Evolutionary conservation across 2,329 filamentous ascomycete species (phyloP).

Genomic region (Colletotrichum somersetense): DNA sequence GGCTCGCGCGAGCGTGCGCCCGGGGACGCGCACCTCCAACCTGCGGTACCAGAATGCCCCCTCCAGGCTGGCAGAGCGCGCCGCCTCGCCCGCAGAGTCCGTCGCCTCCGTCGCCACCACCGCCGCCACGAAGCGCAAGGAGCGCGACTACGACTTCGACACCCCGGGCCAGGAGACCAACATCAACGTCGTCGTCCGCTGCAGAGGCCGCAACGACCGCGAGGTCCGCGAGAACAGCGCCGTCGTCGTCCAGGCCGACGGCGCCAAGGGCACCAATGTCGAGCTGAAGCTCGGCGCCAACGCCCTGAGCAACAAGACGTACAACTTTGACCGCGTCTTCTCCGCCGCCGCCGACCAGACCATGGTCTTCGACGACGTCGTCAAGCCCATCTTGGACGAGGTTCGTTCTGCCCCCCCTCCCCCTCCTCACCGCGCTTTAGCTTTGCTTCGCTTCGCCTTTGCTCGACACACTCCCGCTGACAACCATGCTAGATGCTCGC

Average conservation of each 20-base stretch:
- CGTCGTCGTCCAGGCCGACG: slow-evolving; percentile 89
- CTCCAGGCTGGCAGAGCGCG: slow-evolving; percentile 50
- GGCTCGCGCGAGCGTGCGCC: slow-evolving; percentile 32
- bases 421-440: too few relatives aligned
- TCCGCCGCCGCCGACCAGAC: slow-evolving; percentile 93
- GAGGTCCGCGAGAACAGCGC: slow-evolving; percentile 96
- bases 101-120: slow-evolving; percentile 70
- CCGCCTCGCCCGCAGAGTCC: slow-evolving; percentile 79
- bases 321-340: slow-evolving; percentile 97
- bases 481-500: slow-evolving; percentile 78
- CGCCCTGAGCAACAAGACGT: slow-evolving; percentile 94
- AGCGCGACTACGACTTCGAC: slow-evolving; percentile 83
- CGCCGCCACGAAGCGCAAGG: slow-evolving; percentile 84
- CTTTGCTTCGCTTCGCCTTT: neutral
- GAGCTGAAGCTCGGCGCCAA: slow-evolving; percentile 93
- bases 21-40: slow-evolving; percentile 40
- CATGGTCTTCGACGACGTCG: slow-evolving; percentile 96
- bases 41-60: slow-evolving; percentile 39
- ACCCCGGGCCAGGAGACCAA: slow-evolving; percentile 84
- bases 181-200: slow-evolving; percentile 97
- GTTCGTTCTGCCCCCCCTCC: slow-evolving; percentile 59
- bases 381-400: slow-evolving; percentile 92
- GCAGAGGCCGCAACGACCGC: slow-evolving; percentile 90
- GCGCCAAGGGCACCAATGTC: slow-evolving; percentile 86
- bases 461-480: slow-evolving; percentile 26